Conservation (phyloP, 2,329 filamentous ascomycete species). For the Hypoxylon sp. region DNA sequence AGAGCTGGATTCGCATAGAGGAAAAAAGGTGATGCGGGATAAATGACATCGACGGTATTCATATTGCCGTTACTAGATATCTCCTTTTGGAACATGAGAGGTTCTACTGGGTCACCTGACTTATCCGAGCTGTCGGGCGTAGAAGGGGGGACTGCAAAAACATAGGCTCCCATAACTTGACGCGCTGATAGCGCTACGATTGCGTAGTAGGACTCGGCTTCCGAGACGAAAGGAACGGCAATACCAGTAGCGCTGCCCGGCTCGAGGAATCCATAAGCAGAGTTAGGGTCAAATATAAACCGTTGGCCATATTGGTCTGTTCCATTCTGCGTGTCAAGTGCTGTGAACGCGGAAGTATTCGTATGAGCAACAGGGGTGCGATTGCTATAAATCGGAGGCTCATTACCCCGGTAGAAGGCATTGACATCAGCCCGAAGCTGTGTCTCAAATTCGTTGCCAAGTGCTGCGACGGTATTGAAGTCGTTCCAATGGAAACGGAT, state of each 20-base stretch:
- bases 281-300: constrained; percentile 42
- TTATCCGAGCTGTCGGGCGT: constrained; percentile 4
- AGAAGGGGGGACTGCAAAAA: constrained; percentile 75
- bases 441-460: constrained; percentile 75
- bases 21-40: constrained; percentile 87
- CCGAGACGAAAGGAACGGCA: constrained; percentile 78
- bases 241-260: constrained; percentile 63
- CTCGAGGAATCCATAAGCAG: constrained; percentile 48
- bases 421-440: constrained; percentile 76
- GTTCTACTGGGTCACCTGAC: constrained; percentile 62
- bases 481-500: constrained; percentile 79
- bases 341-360: constrained; percentile 49
- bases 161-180: constrained; percentile 83
- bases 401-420: constrained; percentile 66
- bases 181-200: constrained; percentile 83
- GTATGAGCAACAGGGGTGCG: constrained; percentile 61
- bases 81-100: constrained; percentile 84
- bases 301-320: constrained; percentile 48
- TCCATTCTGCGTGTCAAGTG: constrained; percentile 44
- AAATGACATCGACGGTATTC: constrained; percentile 88
- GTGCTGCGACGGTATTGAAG: constrained; percentile 68
- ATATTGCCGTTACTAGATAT: constrained; percentile 85
- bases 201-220: constrained; percentile 80
- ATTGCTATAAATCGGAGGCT: constrained; percentile 66
- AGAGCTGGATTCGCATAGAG: constrained; percentile 84